phyloP scores from a whole-genome alignment of 2,329 filamentous ascomycete genomes.

The Aspergillus melleus region DNA sequence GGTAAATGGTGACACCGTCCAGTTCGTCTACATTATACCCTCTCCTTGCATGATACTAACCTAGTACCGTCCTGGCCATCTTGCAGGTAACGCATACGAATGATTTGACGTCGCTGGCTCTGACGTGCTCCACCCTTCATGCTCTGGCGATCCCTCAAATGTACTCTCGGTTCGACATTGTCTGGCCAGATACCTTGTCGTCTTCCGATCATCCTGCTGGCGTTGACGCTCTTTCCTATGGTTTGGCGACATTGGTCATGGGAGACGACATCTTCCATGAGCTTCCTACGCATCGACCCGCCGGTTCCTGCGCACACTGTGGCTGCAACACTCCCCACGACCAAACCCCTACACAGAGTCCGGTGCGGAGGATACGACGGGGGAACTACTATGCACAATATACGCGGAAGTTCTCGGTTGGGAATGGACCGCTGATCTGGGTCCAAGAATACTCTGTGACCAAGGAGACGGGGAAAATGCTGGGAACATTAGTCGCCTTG shows the following conservation, averaged over 20 bases:
- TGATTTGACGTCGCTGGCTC: conserved; percentile 74
- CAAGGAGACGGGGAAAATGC: conserved; percentile 83
- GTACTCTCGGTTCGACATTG: conserved; percentile 83
- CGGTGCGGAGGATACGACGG: conserved; percentile 43
- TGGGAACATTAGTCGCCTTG: conserved; percentile 77
- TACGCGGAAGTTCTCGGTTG: conserved; percentile 78
- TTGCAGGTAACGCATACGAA: conserved; percentile 74
- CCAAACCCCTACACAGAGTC: conserved; percentile 2
- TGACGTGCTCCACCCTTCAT: conserved; percentile 77
- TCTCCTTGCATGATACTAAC: not conserved
- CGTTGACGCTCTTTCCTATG: conserved; percentile 81
- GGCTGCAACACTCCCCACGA: conserved; percentile 27
- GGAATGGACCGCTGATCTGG: conserved; percentile 78
- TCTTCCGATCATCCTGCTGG: conserved; percentile 66
- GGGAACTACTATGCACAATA: conserved; percentile 77
- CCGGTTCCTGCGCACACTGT: conserved; percentile 29
- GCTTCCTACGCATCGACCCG: conserved; percentile 32
- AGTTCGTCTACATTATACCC: not conserved
- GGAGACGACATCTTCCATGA: conserved; percentile 63
- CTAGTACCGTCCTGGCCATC: not conserved
- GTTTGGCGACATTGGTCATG: conserved; percentile 76
- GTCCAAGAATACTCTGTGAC: conserved; percentile 79
- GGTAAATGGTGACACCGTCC: conserved; percentile 46
- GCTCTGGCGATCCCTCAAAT: conserved; percentile 73
- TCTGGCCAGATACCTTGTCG: conserved; percentile 74